Percentiles rank a stretch among this genome's conserved stretches.
Conservation (phyloP, 495 filamentous ascomycete genomes). For the Penicillium pulvis region DNA sequence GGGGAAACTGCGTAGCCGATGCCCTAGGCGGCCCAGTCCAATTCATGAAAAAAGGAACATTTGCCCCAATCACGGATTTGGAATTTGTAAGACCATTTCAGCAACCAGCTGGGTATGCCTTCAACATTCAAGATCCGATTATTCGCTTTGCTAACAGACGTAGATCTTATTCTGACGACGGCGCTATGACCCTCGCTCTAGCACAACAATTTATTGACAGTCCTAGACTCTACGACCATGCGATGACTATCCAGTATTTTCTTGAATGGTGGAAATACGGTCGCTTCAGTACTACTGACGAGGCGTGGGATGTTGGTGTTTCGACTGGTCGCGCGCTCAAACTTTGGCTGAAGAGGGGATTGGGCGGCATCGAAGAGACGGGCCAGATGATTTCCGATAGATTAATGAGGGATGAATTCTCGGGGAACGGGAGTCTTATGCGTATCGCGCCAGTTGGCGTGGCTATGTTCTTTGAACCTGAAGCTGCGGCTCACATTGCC, state of each 20-base stretch:
- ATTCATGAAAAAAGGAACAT: slow-evolving; percentile 39
- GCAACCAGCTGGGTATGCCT: slow-evolving; percentile 28
- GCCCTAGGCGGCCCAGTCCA: slow-evolving; percentile 52
- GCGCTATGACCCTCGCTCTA: slow-evolving; percentile 49
- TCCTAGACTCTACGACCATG: slow-evolving; percentile 28
- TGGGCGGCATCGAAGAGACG: slow-evolving; percentile 8
- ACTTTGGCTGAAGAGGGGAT: slow-evolving; percentile 30
- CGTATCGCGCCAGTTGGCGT: slow-evolving; percentile 43
- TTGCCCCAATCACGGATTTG: slow-evolving; percentile 37
- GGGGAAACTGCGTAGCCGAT: slow-evolving; percentile 47
- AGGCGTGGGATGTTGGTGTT: slow-evolving; percentile 45
- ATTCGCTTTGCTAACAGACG: slow-evolving; percentile 9
- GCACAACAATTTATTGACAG: slow-evolving; percentile 41
- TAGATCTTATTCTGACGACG: slow-evolving; percentile 52
- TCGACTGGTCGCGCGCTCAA: slow-evolving; percentile 38
- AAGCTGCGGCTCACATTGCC: slow-evolving; percentile 27
- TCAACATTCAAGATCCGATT: neutral
- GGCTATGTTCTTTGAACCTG: slow-evolving; percentile 24
- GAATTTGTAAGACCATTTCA: slow-evolving; percentile 22
- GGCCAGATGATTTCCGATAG: slow-evolving; percentile 13
- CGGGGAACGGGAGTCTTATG: slow-evolving; percentile 53
- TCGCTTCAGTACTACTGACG: slow-evolving; percentile 37
- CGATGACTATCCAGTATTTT: slow-evolving; percentile 36
- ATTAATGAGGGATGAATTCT: slow-evolving; percentile 20
- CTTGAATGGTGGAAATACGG: slow-evolving; percentile 39